phyloP scores from a whole-genome alignment of 768 basidiomycete genomes.

The Phaffia tasmanica region DNA sequence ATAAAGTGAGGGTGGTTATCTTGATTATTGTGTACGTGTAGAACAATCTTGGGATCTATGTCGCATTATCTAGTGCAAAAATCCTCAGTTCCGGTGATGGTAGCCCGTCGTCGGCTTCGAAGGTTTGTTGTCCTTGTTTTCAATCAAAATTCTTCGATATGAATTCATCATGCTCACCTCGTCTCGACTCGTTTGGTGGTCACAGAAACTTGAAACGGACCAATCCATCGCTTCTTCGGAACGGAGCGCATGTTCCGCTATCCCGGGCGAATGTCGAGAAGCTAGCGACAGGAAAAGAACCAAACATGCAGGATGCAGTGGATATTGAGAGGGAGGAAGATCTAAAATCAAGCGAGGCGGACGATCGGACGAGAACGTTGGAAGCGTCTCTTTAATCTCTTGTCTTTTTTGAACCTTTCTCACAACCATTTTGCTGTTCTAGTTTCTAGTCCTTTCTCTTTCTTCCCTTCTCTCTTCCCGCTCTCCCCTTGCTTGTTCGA shows the following conservation, averaged over 20 bases:
- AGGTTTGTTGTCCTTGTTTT: not conserved
- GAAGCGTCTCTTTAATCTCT: not conserved
- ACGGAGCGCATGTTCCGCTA: slow-evolving; percentile 71
- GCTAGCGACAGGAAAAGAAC: slow-evolving; percentile 63
- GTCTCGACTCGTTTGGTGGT: slow-evolving; percentile 63
- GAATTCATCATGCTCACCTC: slow-evolving; percentile 1
- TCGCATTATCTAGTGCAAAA: slow-evolving; percentile 73
- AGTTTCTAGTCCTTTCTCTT: not conserved
- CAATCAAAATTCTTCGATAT: not conserved
- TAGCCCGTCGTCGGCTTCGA: slow-evolving; percentile 25
- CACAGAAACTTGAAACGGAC: slow-evolving; percentile 63
- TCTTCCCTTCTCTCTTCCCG: not conserved
- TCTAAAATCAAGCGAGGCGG: not conserved
- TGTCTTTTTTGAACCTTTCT: not conserved
- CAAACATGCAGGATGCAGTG: slow-evolving; percentile 49
- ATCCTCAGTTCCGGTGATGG: slow-evolving; percentile 93
- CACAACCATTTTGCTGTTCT: not conserved
- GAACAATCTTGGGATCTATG: slow-evolving; percentile 85
- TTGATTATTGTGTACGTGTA: slow-evolving; percentile 34
- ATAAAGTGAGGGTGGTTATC: no score
- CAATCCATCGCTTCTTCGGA: slow-evolving; percentile 45
- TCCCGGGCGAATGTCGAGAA: slow-evolving; percentile 77
- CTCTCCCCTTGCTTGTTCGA: not conserved
- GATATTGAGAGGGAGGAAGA: slow-evolving; percentile 44
- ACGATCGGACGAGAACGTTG: slow-evolving; percentile 8